Evolutionary conservation across 371 early-diverging fungal species (phyloP), one percentile per base, ranked within the genome.

Genomic region (Mortierella sp.): DNA sequence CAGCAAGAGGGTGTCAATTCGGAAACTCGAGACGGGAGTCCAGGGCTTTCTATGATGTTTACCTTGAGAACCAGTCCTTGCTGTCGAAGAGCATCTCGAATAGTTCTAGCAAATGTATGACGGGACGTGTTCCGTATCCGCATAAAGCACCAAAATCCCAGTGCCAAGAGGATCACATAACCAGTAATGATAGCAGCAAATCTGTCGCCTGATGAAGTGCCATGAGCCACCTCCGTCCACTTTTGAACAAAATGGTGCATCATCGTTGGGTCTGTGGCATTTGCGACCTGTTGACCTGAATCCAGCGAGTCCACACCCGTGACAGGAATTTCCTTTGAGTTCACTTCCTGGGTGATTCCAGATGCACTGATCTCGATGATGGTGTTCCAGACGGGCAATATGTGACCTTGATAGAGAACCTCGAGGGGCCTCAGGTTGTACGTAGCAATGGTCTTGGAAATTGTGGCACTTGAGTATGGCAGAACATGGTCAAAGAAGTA

Each of bases 1-100:
- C 28, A 25, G 4, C 40, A 28, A 47, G 47, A 47, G 9, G 21
- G 16, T 17, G 14, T 8, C 6, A 9, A 27, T 16, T 49, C 4
- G 13, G 28, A 29, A 12, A 6, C 46, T n/a, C n/a, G n/a, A n/a
- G n/a, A n/a, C n/a, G n/a, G n/a, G n/a, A n/a, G n/a, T n/a, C n/a
- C n/a, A 34, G 10, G 1, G 25, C 1, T 27, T 16, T 25, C 8
- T 25, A 10, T 12, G 12, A 14, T 49, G n/a, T 28, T 46, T 62
- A 72, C 73, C 59, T 87, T 89, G 21, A 89, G 79, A 31, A 89
- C 81, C 27, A 86, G 71, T 10, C 84, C 80, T 63, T 87, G 86
- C 48, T 89, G 85, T 16, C 82, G 83, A 51, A 89, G 65, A 2
- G 63, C 73, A 47, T 86, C 82, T 28, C 83, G 76, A 8, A 79